Evolutionary conservation across 768 basidiomycete species (phyloP).

Genomic region (Agaricus subrufescens): DNA sequence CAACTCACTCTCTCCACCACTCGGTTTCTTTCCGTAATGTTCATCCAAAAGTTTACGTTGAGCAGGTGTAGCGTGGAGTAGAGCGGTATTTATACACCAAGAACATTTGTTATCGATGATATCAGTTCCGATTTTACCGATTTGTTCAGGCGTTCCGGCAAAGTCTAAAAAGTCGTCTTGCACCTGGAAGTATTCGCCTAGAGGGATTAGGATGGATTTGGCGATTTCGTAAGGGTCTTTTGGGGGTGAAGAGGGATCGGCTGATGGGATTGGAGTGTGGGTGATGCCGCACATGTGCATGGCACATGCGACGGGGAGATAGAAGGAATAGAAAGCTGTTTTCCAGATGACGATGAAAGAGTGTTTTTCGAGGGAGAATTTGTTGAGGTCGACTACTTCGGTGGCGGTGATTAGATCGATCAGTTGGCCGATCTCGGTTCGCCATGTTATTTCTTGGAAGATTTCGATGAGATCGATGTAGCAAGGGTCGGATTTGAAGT

Average conservation of each 20-base stretch:
- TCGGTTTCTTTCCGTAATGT: constrained; percentile 47
- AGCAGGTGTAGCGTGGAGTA: constrained; percentile 48
- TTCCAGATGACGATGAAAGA: constrained; percentile 94
- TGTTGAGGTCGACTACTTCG: constrained; percentile 85
- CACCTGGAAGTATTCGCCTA: constrained; percentile 98
- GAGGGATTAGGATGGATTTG: constrained; percentile 76
- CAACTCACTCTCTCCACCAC: constrained; percentile 43
- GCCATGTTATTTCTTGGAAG: constrained; percentile 86
- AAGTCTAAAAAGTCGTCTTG: constrained; percentile 98
- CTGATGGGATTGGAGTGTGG: constrained; percentile 29
- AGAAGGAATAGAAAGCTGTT: constrained; percentile 97
- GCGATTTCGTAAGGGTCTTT: constrained; percentile 58
- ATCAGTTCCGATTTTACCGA: constrained; percentile 97
- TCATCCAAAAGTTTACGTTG: constrained; percentile 57
- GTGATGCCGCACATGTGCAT: constrained; percentile 75
- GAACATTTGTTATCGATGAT: constrained; percentile 99
- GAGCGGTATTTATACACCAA: constrained; percentile 91
- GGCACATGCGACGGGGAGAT: constrained; percentile 94
- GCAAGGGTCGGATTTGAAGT: constrained; percentile 46
- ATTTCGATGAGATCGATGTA: constrained; percentile 90
- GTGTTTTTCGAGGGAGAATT: constrained; percentile 90
- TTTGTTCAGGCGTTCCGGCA: constrained; percentile 81
- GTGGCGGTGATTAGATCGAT: constrained; percentile 95
- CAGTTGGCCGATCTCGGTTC: constrained; percentile 95
- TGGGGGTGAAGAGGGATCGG: constrained; percentile 10